Evolutionary conservation across 805 yeast species (phyloP).

Genomic region (Saccharomyces mikatae): DNA sequence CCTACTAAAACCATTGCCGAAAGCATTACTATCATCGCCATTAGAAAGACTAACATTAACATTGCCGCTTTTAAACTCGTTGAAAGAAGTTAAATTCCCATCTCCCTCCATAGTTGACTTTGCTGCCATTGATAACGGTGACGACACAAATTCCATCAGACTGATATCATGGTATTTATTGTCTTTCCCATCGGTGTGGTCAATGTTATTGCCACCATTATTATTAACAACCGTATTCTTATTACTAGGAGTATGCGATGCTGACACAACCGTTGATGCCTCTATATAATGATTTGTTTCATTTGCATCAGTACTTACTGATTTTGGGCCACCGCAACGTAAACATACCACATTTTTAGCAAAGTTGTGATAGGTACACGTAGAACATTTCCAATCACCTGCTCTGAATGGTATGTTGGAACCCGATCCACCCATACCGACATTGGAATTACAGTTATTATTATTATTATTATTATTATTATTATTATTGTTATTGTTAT

Average conservation of each 20-base stretch:
- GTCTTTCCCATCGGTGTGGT: conserved; percentile 2
- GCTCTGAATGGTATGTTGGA: conserved; percentile 84
- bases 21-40: background rate
- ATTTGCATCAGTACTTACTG: conserved; percentile 9
- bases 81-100: background rate
- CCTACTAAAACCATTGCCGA: background rate
- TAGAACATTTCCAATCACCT: conserved; percentile 90
- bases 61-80: background rate
- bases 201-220: conserved; percentile 4
- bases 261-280: conserved; percentile 1
- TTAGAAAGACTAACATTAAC: background rate
- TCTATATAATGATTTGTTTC: conserved; percentile 3
- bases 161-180: conserved; percentile 8
- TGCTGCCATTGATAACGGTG: background rate
- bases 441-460: conserved; percentile 18
- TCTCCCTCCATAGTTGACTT: background rate
- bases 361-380: conserved; percentile 82
- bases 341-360: conserved; percentile 83
- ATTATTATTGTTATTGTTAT: conserved; percentile 9
- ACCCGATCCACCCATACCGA: conserved; percentile 29
- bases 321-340: conserved; percentile 73
- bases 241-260: background rate
- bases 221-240: conserved; percentile 4
- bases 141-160: conserved; percentile 5
- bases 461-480: conserved; percentile 13